Percentiles rank a stretch among this genome's conserved stretches.
Conservation (phyloP, 176 grass and related monocot species). For the Oryza glumipatula region DNA sequence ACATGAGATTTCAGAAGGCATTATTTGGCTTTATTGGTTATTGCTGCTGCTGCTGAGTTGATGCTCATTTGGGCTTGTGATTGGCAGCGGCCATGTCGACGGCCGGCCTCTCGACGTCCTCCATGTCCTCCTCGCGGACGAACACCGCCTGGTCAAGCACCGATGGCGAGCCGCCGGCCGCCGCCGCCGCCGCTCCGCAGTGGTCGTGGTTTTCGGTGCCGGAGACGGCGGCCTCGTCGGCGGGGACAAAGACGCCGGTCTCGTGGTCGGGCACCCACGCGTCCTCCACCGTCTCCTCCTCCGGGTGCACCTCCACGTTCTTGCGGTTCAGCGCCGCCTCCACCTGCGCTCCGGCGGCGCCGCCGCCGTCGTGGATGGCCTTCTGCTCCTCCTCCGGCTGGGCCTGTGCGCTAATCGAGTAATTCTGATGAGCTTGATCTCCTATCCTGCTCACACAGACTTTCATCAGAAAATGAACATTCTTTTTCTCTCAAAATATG, state of each 20-base stretch:
- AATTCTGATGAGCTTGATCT: neutral
- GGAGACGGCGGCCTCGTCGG: neutral
- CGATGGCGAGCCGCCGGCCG: neutral
- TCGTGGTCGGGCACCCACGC: neutral
- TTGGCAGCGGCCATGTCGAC: too few species aligned
- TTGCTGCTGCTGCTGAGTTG: too few species aligned
- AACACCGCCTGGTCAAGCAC: neutral
- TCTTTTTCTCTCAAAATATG: neutral
- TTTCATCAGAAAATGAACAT: neutral
- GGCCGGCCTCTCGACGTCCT: too few species aligned
- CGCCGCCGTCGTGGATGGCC: neutral
- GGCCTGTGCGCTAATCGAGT: neutral
- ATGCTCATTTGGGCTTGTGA: too few species aligned
- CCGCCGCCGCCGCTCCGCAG: too few species aligned
- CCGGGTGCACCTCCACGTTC: constrained; percentile 39
- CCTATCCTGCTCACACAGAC: constrained; percentile 18
- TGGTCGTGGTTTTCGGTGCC: neutral
- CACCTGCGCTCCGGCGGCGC: constrained; percentile 28
- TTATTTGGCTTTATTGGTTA: neutral
- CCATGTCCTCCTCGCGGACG: neutral
- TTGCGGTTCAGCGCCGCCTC: constrained; percentile 49
- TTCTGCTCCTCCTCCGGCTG: neutral
- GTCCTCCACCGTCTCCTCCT: neutral
- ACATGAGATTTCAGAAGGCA: too few species aligned
- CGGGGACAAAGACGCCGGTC: neutral